A percentile compares a stretch with the other conserved stretches of the same genome.
These are phyloP conservation scores for Ophiostoma novo-ulmi DNA, from an alignment of 2,329 filamentous ascomycete species.

Conservation along the genomic window DNA sequence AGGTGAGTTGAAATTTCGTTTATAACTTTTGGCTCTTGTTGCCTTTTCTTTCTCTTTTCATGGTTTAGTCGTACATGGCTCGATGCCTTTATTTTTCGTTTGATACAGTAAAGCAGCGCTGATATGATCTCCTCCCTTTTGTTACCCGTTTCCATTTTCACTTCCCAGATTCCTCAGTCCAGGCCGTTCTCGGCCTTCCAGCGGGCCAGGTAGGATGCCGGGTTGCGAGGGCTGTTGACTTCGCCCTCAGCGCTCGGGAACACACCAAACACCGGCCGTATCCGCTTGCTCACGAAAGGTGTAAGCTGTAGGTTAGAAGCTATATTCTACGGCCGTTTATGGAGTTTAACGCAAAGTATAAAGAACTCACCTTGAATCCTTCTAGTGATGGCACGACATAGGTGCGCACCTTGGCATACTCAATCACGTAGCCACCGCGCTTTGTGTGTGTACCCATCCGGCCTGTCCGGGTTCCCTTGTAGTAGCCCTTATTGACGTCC, in stretches of 20 bases:
- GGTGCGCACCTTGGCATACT: conserved; percentile 83
- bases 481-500: conserved; percentile 87
- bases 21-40: background rate
- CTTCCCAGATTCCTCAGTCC: conserved; percentile 38
- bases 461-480: conserved; percentile 91
- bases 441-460: conserved; percentile 81
- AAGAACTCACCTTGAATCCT: conserved; percentile 59
- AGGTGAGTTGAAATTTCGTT: background rate
- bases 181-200: conserved; percentile 66
- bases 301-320: conserved; percentile 55
- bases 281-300: conserved; percentile 65
- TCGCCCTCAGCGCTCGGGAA: conserved; percentile 47
- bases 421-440: conserved; percentile 75
- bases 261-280: conserved; percentile 45
- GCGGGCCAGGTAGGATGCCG: conserved; percentile 56
- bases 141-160: background rate
- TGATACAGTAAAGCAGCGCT: conserved; percentile 20
- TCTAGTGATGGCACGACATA: conserved; percentile 68
- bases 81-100: background rate
- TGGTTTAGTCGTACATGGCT: conserved; percentile 14
- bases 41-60: background rate
- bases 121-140: background rate
- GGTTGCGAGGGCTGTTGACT: conserved; percentile 51
- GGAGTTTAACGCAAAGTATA: no score
- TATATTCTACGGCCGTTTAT: background rate